phyloP scores from a whole-genome alignment of 192 early-diverging fungal genomes.

The Geosiphon pyriformis region DNA sequence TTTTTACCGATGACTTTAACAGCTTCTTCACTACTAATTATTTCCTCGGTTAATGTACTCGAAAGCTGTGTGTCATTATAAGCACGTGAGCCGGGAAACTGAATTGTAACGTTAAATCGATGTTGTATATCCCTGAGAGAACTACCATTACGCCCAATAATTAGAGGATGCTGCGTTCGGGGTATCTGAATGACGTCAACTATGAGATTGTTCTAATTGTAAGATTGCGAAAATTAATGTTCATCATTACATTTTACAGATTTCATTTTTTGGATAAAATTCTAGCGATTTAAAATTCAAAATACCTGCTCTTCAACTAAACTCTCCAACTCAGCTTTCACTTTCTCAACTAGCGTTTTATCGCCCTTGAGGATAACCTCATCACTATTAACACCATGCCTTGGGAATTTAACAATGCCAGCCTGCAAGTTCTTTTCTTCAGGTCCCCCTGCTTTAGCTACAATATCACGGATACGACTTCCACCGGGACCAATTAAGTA shows the following conservation, averaged over 20 bases:
- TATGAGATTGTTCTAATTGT: neutral
- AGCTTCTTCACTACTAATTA: slow-evolving; percentile 26
- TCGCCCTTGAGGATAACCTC: slow-evolving; percentile 61
- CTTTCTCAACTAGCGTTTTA: slow-evolving; percentile 49
- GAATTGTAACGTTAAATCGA: slow-evolving; percentile 57
- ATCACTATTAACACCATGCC: slow-evolving; percentile 40
- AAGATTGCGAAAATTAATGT: neutral
- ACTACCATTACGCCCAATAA: slow-evolving; percentile 77
- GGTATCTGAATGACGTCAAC: slow-evolving; percentile 55
- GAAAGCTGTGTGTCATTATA: neutral
- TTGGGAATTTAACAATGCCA: slow-evolving; percentile 59
- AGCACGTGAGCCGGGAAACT: slow-evolving; percentile 45
- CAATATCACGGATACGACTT: slow-evolving; percentile 55
- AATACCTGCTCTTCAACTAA: slow-evolving; percentile 52
- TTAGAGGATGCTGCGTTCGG: slow-evolving; percentile 62
- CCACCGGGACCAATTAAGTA: slow-evolving; percentile 64
- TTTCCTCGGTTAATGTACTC: neutral
- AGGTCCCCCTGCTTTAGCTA: slow-evolving; percentile 51
- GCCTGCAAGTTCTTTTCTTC: slow-evolving; percentile 45
- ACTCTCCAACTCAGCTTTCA: slow-evolving; percentile 39
- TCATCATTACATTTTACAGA: neutral
- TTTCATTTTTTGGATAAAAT: neutral
- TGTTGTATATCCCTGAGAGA: slow-evolving; percentile 67
- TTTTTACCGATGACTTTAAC: slow-evolving; percentile 55
- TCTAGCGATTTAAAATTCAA: slow-evolving; percentile 33